Conservation (phyloP, 768 basidiomycete species). For the Nidularia pulvinata region DNA sequence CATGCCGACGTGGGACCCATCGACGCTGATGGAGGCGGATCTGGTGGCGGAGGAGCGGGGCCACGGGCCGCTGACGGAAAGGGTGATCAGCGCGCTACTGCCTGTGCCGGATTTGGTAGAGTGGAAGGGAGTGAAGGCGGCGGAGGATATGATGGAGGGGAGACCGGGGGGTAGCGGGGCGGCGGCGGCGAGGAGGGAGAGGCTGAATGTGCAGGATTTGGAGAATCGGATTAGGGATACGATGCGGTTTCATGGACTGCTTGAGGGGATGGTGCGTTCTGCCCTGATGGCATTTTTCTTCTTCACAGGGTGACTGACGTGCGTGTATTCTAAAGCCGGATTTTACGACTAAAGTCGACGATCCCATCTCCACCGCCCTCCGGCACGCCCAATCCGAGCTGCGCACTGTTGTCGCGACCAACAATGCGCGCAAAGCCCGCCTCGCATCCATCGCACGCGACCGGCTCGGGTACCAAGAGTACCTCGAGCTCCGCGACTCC, state of each 20-base stretch:
- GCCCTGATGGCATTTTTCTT: not conserved
- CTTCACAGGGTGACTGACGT: constrained; percentile 1
- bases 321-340: constrained; percentile 50
- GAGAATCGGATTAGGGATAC: constrained; percentile 77
- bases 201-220: constrained; percentile 77
- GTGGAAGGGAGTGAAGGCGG: constrained; percentile 82
- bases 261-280: constrained; percentile 66
- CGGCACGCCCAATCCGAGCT: constrained; percentile 87
- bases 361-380: constrained; percentile 90
- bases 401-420: constrained; percentile 71
- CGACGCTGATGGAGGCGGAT: constrained; percentile 73
- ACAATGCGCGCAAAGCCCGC: constrained; percentile 80
- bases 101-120: constrained; percentile 63
- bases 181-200: constrained; percentile 72
- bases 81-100: constrained; percentile 73
- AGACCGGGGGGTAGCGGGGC: constrained; percentile 79
- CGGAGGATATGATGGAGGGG: constrained; percentile 85
- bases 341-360: constrained; percentile 81
- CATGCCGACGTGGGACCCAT: constrained; percentile 80
- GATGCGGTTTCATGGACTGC: constrained; percentile 73
- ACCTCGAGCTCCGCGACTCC: constrained; percentile 79
- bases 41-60: constrained; percentile 74
- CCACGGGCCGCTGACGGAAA: constrained; percentile 87
- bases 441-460: constrained; percentile 79
- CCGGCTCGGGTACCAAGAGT: constrained; percentile 91